Evolutionary conservation across 768 basidiomycete species (phyloP).

Genomic region (Auriculariales sp.): DNA sequence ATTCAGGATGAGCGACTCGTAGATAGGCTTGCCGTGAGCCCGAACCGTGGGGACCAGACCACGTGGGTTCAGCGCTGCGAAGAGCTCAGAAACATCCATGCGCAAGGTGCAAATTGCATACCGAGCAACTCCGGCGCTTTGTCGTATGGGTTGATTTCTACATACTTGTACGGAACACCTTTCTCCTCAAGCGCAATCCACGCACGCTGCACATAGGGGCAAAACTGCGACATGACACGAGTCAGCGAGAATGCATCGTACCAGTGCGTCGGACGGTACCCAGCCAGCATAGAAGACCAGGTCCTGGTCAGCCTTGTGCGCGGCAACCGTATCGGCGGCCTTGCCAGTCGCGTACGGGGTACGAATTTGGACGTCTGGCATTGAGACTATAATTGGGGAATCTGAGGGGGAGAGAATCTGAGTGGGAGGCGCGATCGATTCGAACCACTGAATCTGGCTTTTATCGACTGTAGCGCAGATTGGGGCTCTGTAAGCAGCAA

Average conservation of each 20-base stretch:
- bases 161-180: slow-evolving; percentile 51
- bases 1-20: slow-evolving; percentile 49
- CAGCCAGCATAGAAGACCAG: slow-evolving; percentile 48
- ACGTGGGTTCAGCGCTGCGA: slow-evolving; percentile 44
- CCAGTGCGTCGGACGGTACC: too few species aligned
- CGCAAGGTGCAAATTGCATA: slow-evolving; percentile 14
- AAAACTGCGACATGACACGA: slow-evolving; percentile 3
- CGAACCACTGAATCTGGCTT: too few species aligned
- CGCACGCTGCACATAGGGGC: slow-evolving; percentile 24
- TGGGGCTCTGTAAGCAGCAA: too few species aligned
- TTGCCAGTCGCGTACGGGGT: slow-evolving; percentile 42
- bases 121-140: slow-evolving; percentile 44
- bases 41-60: slow-evolving; percentile 52
- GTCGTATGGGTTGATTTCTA: slow-evolving; percentile 57
- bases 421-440: too few species aligned
- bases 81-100: slow-evolving; percentile 1
- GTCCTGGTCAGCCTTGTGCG: slow-evolving; percentile 37
- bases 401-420: too few species aligned
- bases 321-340: slow-evolving; percentile 35
- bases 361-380: too few species aligned
- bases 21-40: slow-evolving; percentile 35
- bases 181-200: slow-evolving; percentile 60
- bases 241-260: slow-evolving; percentile 9
- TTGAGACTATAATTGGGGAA: too few species aligned
- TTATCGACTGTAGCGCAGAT: too few species aligned